Percentiles rank a stretch among this genome's conserved stretches.
Evolutionary conservation across 345 rosid species (phyloP).

Genomic region (Anastatica hierochuntica): DNA sequence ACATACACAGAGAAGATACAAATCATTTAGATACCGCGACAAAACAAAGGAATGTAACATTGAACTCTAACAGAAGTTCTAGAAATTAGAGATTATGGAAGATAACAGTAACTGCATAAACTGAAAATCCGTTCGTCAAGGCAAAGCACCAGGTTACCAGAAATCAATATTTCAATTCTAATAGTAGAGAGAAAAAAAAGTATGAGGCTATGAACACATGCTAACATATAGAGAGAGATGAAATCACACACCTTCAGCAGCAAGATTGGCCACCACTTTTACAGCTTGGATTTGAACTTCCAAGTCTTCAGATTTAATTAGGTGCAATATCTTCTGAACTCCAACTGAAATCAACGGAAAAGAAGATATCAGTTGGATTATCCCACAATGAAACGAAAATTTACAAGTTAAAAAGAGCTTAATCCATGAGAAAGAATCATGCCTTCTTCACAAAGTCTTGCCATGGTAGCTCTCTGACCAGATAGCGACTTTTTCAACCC

Average conservation of each 20-base stretch:
- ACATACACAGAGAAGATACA: constrained; percentile 2
- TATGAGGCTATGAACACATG: background rate
- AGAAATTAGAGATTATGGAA: background rate
- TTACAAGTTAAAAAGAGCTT: background rate
- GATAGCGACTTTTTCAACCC: constrained; percentile 48
- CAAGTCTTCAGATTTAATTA: constrained; percentile 65
- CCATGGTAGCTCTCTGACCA: constrained; percentile 76
- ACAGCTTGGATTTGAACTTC: constrained; percentile 90
- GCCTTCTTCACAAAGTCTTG: constrained; percentile 96
- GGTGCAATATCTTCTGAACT: constrained; percentile 67
- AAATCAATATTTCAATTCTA: background rate
- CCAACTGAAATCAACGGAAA: constrained; percentile 48
- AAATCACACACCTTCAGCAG: constrained; percentile 70
- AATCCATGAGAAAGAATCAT: constrained; percentile 7
- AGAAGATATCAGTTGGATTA: constrained; percentile 10
- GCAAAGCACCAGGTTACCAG: background rate
- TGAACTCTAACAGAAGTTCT: background rate
- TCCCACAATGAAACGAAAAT: background rate
- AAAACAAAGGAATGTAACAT: background rate
- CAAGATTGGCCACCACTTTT: constrained; percentile 92
- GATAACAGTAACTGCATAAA: background rate
- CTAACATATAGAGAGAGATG: constrained; percentile 1
- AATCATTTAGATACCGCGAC: constrained; percentile 2
- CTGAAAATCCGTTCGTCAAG: background rate
- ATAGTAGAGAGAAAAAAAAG: background rate